Base-by-base conservation (phyloP, 345 rosid species). In the Corymbia maculata region DNA sequence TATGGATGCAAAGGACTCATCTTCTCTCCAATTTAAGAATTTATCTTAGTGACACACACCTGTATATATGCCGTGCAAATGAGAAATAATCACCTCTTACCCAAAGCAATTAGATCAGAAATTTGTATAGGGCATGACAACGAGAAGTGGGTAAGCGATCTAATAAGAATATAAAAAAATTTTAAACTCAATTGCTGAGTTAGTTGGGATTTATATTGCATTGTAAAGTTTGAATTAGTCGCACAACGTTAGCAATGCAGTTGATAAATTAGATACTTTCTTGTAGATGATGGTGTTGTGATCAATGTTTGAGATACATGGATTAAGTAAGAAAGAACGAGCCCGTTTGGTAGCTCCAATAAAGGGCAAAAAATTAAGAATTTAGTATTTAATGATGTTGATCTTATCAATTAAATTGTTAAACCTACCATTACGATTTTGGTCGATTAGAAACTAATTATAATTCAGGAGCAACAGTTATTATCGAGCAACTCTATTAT, bases 221-320 rank as follows among this genome's bases (percentile, higher is more conserved):
- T 19, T 75, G 14, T 75, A 19, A 75, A 75, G 14, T 14, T 75
- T 5, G 82, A 75, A 42, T 36, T 19, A 11, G 49, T 75, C 49
- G 1, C 0, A 3, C 82, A 19, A 9, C 14, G 2, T 22, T 1
- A 16, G 2, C 24, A 1, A 2, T 68, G 45, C 22, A 30, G 1
- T 36, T 13, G 0, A 70, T 17, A 24, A 12, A 8, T 36, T 36
- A 68, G 32, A 30, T 32, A 32, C 42, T 9, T 70, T 70, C 21
- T 32, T 36, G 13, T 30, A 70, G 7, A 4, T 36, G 19, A 70
- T 70, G 45, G 2, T 3, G 13, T 17, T 36, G 82, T 5, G 47
- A 42, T 36, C 36, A 19, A 75, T 75, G 1, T 36, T 75, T 75
- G 26, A 6, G 2, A 36, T 42, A 9, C 47, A 70, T 32, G 36